Percentiles rank a stretch among this genome's conserved stretches.
Evolutionary conservation across 352 stramenopile species (phyloP).

Genomic region (Globisporangium heterothallicum): DNA sequence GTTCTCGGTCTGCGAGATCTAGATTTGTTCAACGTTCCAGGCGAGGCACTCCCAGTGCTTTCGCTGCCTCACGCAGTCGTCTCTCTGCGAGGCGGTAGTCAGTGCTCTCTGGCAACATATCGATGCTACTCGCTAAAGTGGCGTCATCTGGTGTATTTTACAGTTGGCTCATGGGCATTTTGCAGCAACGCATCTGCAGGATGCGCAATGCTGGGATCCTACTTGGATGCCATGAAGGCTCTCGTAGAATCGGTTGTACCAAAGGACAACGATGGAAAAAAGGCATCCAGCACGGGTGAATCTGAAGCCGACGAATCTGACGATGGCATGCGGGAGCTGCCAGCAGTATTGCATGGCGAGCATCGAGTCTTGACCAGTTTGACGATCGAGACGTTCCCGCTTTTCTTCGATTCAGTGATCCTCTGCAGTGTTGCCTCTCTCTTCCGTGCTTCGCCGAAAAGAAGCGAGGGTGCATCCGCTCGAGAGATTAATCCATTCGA

Average conservation of each 20-base stretch:
- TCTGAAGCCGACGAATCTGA: slow-evolving; percentile 25
- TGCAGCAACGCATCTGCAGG: slow-evolving; percentile 21
- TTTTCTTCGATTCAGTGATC: slow-evolving; percentile 51
- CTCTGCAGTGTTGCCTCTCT: slow-evolving; percentile 49
- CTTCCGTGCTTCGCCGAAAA: slow-evolving; percentile 29
- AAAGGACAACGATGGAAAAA: slow-evolving; percentile 7
- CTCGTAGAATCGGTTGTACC: slow-evolving; percentile 22
- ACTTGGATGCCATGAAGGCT: slow-evolving; percentile 41
- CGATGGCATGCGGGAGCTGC: slow-evolving; percentile 13
- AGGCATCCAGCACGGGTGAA: slow-evolving; percentile 15
- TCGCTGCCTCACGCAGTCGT: slow-evolving; percentile 26
- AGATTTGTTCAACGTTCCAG: not conserved
- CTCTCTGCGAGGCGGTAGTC: slow-evolving; percentile 22
- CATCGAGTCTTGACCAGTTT: slow-evolving; percentile 62
- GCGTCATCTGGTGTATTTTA: slow-evolving; percentile 46
- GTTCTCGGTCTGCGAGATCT: not conserved
- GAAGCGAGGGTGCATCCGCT: slow-evolving; percentile 6
- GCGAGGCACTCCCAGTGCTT: slow-evolving; percentile 22
- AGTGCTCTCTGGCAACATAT: slow-evolving; percentile 41
- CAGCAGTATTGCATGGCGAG: slow-evolving; percentile 36
- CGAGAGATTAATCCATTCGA: slow-evolving; percentile 25
- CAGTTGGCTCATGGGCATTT: slow-evolving; percentile 55
- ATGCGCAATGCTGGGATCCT: slow-evolving; percentile 30
- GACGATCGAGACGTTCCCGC: slow-evolving; percentile 53
- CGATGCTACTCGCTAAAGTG: slow-evolving; percentile 36